Evolutionary conservation across 2,329 filamentous ascomycete genomes (phyloP), one percentile per base, ranked within the genome.

Genomic region (Scorias spongiosa): DNA sequence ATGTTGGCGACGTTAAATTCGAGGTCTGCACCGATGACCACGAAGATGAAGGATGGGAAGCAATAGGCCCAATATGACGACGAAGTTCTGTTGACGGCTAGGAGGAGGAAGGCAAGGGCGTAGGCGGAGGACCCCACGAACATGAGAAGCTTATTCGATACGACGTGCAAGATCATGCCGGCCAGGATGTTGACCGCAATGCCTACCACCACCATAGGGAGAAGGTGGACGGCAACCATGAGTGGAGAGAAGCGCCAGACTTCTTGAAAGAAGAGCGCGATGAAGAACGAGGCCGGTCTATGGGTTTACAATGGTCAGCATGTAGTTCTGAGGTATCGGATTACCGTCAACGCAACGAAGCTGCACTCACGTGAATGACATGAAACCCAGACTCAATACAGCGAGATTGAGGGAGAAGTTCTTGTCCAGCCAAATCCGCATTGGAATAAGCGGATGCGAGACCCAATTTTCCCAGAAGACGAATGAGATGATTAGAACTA

Each of bases 1-100:
- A 83, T 79, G 69, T 84, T 83, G 2, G 75, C 72, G 17, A 83
- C 78, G 47, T 81, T 81, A 58, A 82, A 83, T 46, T 82, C 74
- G 29, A 84, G 72, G 54, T 83, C 80, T 0, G 78, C 78, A 1
- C 80, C 80, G 3, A 80, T 63, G 1, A 82, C 78, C 17, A 72
- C 70, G 20, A 83, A 58, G 12, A 77, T 59, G 34, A 81, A 59
- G 0, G 70, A 70, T 0, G 78, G 76, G 54, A 83, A 83, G 5
- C 73, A 68, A 47, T 80, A 76, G 0, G 71, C 71, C 79, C 79
- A 84, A 56, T 83, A 83, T 14, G 65, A 69, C 44, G 69, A 70
- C 9, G 71, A 65, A 1, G 68, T 56, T 34, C 65, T 61, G 52
- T 80, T 75, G 41, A 81, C 67, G 0, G 74, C 71, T 30, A 78